Conservation (phyloP, 257 asterid genomes). For the Solanum sitiens region DNA sequence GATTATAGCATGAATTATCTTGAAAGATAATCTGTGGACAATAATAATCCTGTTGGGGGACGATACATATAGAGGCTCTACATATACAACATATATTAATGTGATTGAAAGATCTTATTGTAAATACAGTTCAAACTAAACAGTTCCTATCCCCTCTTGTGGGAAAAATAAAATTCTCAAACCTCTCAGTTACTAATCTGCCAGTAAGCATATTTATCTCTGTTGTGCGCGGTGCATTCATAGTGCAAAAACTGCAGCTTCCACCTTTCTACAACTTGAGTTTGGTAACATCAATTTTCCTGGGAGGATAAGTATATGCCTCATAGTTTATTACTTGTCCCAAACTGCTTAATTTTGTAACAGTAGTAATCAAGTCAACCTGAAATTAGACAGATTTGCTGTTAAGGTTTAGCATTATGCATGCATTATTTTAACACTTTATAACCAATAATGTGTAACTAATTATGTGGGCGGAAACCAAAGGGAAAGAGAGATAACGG, state of each 20-base stretch:
- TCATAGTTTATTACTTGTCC: conserved; percentile 87
- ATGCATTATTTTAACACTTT: neutral
- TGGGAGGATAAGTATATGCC: conserved; percentile 69
- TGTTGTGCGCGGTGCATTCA: neutral
- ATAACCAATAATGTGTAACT: neutral
- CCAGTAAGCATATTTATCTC: neutral
- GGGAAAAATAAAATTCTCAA: neutral
- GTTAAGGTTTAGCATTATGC: neutral
- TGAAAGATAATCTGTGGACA: neutral
- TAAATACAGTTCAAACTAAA: neutral
- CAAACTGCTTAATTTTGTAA: conserved; percentile 69
- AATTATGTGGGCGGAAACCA: neutral
- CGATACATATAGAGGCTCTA: neutral
- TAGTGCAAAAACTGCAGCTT: neutral
- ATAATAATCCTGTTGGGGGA: neutral
- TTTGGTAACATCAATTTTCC: conserved; percentile 49
- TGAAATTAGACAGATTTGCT: conserved; percentile 15
- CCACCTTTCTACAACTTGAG: conserved; percentile 59
- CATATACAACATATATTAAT: neutral
- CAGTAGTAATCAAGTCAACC: conserved; percentile 86
- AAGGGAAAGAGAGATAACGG: neutral
- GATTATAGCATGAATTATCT: neutral
- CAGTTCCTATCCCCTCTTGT: neutral
- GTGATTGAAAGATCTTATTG: neutral
- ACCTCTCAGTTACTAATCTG: neutral